These are phyloP conservation scores for Alternaria arbusti DNA, from an alignment of 2,329 filamentous ascomycete species.

Conservation along the genomic window DNA sequence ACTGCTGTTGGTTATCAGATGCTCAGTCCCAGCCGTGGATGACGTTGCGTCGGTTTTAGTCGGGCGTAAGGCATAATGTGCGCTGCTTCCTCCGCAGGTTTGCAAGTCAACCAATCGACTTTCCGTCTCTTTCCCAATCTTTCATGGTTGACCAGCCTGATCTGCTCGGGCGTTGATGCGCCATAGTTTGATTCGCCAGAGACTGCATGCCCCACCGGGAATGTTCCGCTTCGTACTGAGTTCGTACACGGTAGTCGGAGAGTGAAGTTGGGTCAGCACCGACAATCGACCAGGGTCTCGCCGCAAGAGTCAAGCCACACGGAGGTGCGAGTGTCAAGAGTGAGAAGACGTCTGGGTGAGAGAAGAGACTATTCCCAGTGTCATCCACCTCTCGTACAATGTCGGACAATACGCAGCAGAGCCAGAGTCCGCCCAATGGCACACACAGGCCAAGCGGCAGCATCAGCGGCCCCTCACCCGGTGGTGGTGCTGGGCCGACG, in stretches of 20 bases:
- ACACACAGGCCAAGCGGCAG: conserved; percentile 26
- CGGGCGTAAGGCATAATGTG: neutral
- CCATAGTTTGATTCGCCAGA: neutral
- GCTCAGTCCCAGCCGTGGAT: neutral
- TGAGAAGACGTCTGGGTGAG: neutral
- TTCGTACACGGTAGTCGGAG: neutral
- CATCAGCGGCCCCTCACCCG: conserved; percentile 19
- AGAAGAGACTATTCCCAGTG: neutral
- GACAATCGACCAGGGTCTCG: conserved; percentile 12
- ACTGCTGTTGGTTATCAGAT: neutral
- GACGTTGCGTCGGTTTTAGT: neutral
- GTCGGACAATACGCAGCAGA: conserved; percentile 29
- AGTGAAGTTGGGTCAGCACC: conserved; percentile 4
- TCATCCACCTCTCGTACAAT: conserved; percentile 20
- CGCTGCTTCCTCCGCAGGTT: neutral
- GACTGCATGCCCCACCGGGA: neutral
- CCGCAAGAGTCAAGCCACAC: conserved; percentile 9
- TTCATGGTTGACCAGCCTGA: neutral
- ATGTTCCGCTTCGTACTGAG: neutral
- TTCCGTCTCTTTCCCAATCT: neutral
- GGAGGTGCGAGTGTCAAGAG: conserved; percentile 1
- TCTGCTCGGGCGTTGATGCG: neutral
- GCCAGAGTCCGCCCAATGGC: conserved; percentile 25
- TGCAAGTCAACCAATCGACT: neutral
- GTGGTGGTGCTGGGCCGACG: conserved; percentile 11